Conservation (phyloP, 2,329 filamentous ascomycete species). For the Diaporthe aspalathi region DNA sequence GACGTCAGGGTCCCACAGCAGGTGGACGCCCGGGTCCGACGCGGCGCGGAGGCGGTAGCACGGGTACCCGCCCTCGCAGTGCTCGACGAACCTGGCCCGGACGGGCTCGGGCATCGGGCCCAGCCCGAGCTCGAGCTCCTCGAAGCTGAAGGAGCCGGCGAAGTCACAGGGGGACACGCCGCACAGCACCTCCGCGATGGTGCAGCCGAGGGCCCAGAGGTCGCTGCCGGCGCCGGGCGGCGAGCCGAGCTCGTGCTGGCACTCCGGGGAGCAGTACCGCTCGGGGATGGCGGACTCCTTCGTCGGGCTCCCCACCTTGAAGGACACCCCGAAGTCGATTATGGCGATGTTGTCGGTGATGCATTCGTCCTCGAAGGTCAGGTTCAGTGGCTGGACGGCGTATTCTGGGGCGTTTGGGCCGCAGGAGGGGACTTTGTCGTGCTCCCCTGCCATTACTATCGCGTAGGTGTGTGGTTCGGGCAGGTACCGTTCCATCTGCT, state of each 20-base stretch:
- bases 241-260: neutral
- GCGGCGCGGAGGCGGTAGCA: neutral
- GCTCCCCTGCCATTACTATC: neutral
- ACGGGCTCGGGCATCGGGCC: neutral
- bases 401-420: neutral
- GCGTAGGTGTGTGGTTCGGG: neutral
- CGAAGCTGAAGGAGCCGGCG: neutral
- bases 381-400: neutral
- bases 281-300: neutral
- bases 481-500: neutral
- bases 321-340: neutral
- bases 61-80: neutral
- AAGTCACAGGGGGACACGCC: neutral
- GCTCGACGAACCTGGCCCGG: neutral
- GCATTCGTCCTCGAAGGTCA: neutral
- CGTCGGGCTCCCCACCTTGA: neutral
- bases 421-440: neutral
- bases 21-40: neutral
- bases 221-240: neutral
- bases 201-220: constrained; percentile 1
- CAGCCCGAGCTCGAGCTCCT: neutral
- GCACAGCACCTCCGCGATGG: neutral
- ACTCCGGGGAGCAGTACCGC: neutral
- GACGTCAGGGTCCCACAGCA: neutral
- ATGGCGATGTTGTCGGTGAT: neutral